A percentile compares a stretch with the other conserved stretches of the same genome.
Evolutionary conservation across 768 basidiomycete species (phyloP).

Genomic region (Tylopilus sp.): DNA sequence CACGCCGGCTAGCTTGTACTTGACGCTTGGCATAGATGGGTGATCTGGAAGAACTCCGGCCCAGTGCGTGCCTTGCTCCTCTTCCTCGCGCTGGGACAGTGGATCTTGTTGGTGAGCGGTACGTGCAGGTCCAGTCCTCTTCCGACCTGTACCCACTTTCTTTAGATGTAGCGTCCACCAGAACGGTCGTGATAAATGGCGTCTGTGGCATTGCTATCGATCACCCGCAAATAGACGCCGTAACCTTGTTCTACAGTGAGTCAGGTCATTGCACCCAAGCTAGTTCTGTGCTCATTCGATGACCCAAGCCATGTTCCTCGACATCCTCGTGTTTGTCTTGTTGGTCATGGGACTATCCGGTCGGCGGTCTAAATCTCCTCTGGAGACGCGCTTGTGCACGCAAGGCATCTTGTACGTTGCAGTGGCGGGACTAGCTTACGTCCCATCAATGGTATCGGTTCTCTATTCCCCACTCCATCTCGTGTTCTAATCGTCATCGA

Average conservation of each 20-base stretch:
- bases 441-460: slow-evolving; percentile 5
- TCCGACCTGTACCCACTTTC: background rate
- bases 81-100: slow-evolving; percentile 19
- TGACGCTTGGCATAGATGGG: slow-evolving; percentile 16
- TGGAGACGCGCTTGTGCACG: slow-evolving; percentile 11
- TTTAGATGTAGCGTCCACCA: slow-evolving; percentile 1
- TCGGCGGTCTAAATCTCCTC: slow-evolving; percentile 6
- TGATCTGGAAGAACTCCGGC: slow-evolving; percentile 21
- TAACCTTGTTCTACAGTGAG: slow-evolving; percentile 15
- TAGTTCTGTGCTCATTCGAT: background rate
- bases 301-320: slow-evolving; percentile 11
- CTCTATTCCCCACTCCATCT: background rate
- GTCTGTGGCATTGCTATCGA: background rate
- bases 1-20: background rate
- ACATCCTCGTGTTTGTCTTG: slow-evolving; percentile 19
- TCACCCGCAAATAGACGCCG: background rate
- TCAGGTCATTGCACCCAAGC: background rate
- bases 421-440: slow-evolving; percentile 7
- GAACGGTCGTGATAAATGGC: background rate
- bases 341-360: slow-evolving; percentile 13
- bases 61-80: slow-evolving; percentile 12
- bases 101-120: slow-evolving; percentile 10
- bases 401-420: slow-evolving; percentile 20
- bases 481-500: background rate
- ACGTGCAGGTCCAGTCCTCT: background rate